phyloP scores from a whole-genome alignment of 495 filamentous ascomycete genomes.

The Bacidia gigantensis region DNA sequence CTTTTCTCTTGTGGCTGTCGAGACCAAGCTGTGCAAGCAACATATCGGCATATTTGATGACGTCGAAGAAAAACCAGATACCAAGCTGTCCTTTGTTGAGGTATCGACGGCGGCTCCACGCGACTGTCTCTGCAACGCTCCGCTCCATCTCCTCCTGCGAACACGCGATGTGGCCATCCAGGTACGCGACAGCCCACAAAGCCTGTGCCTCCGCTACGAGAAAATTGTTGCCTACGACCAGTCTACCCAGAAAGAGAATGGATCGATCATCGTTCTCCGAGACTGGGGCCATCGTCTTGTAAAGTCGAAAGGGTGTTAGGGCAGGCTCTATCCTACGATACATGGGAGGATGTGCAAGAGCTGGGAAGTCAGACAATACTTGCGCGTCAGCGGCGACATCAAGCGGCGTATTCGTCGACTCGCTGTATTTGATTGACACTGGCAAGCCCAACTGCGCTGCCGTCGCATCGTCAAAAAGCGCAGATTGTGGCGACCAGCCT shows the following conservation, averaged over 20 bases:
- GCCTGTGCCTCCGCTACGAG: slow-evolving; percentile 30
- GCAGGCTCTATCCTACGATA: slow-evolving; percentile 13
- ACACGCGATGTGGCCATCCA: slow-evolving; percentile 24
- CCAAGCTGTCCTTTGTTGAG: slow-evolving; percentile 26
- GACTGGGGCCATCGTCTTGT: slow-evolving; percentile 25
- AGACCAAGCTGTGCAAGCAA: slow-evolving; percentile 24
- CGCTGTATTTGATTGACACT: background rate
- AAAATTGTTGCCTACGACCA: slow-evolving; percentile 27
- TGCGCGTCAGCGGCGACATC: slow-evolving; percentile 16
- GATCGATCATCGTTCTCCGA: slow-evolving; percentile 20
- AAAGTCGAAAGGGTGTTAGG: slow-evolving; percentile 27
- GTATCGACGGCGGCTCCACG: slow-evolving; percentile 30
- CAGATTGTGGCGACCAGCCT: background rate
- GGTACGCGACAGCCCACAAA: slow-evolving; percentile 29
- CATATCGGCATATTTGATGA: slow-evolving; percentile 25
- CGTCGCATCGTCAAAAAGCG: background rate
- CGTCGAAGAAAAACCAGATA: slow-evolving; percentile 28
- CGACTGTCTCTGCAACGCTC: slow-evolving; percentile 25
- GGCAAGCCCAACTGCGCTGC: background rate
- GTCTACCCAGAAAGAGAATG: slow-evolving; percentile 30
- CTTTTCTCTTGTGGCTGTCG: slow-evolving; percentile 19
- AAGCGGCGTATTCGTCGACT: background rate
- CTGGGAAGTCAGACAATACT: slow-evolving; percentile 26
- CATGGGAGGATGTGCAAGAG: slow-evolving; percentile 23
- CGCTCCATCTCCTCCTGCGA: slow-evolving; percentile 21